Percentiles rank a stretch among this genome's conserved stretches.
Conservation (phyloP, 306 rosid species). For the Castanopsis chinensis region DNA sequence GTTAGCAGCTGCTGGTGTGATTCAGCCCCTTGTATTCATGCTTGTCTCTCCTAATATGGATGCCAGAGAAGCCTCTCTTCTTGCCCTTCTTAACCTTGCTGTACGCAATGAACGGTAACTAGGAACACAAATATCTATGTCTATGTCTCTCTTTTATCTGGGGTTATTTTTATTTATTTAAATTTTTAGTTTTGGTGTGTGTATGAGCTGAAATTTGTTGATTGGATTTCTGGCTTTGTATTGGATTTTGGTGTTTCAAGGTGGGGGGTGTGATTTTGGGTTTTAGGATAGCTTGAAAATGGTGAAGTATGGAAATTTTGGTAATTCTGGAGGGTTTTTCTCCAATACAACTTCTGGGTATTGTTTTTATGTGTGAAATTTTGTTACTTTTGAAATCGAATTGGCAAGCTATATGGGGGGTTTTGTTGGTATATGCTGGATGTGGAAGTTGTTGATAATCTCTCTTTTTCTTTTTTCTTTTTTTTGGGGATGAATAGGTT, state of each 20-base stretch:
- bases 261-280: background rate
- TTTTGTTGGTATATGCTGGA: background rate
- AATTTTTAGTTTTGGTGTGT: background rate
- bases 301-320: background rate
- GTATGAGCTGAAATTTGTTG: background rate
- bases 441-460: background rate
- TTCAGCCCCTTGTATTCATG: slow-evolving; percentile 77
- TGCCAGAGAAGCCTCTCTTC: slow-evolving; percentile 80
- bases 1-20: slow-evolving; percentile 67
- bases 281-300: background rate
- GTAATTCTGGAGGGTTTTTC: background rate
- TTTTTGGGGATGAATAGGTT: too few species aligned
- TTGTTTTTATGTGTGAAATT: background rate
- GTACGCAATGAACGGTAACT: slow-evolving; percentile 72
- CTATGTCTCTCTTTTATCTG: background rate
- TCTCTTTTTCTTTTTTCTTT: too few species aligned
- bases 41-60: slow-evolving; percentile 67
- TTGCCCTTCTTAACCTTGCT: slow-evolving; percentile 90
- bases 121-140: background rate
- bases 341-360: background rate
- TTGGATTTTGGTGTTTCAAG: background rate
- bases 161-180: background rate
- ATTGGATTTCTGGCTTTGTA: background rate
- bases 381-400: background rate
- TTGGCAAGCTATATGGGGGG: background rate